Evolutionary conservation across 2,329 filamentous ascomycete genomes (phyloP).

Genomic region (Arthrobotrys pseudoclavata): DNA sequence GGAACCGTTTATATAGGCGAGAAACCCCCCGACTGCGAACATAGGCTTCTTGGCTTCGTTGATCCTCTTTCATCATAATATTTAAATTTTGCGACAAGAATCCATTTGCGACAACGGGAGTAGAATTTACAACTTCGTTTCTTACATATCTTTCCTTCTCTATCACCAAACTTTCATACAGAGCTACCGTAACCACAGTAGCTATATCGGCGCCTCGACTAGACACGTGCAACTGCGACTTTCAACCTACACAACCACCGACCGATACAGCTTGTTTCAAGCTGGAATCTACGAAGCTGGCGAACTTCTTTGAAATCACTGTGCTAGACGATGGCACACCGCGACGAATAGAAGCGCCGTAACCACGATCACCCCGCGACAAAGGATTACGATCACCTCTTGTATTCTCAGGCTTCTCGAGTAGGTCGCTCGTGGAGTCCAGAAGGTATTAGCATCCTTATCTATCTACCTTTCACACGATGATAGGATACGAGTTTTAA

Average conservation of each 20-base stretch:
- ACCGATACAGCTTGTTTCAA: slow-evolving; percentile 52
- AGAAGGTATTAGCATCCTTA: neutral
- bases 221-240: slow-evolving; percentile 10
- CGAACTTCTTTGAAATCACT: slow-evolving; percentile 58
- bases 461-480: neutral
- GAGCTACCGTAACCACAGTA: neutral
- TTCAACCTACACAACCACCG: slow-evolving; percentile 8
- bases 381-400: slow-evolving; percentile 8
- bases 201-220: slow-evolving; percentile 10
- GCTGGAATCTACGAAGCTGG: slow-evolving; percentile 59
- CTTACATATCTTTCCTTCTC: neutral
- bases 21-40: slow-evolving; percentile 32
- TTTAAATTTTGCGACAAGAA: slow-evolving; percentile 4
- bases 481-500: neutral
- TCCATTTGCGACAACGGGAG: slow-evolving; percentile 7
- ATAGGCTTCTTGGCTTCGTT: slow-evolving; percentile 27
- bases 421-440: neutral
- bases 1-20: slow-evolving; percentile 37
- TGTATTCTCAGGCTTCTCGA: slow-evolving; percentile 3
- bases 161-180: neutral
- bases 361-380: slow-evolving; percentile 7
- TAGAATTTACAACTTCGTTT: neutral
- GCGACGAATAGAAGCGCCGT: slow-evolving; percentile 38
- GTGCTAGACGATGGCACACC: slow-evolving; percentile 59
- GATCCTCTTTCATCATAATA: slow-evolving; percentile 27